Percentiles rank a stretch among this genome's conserved stretches.
These are phyloP conservation scores for Leccinellum rugosiceps DNA, from an alignment of 768 basidiomycete genomes.

Conservation along the genomic window DNA sequence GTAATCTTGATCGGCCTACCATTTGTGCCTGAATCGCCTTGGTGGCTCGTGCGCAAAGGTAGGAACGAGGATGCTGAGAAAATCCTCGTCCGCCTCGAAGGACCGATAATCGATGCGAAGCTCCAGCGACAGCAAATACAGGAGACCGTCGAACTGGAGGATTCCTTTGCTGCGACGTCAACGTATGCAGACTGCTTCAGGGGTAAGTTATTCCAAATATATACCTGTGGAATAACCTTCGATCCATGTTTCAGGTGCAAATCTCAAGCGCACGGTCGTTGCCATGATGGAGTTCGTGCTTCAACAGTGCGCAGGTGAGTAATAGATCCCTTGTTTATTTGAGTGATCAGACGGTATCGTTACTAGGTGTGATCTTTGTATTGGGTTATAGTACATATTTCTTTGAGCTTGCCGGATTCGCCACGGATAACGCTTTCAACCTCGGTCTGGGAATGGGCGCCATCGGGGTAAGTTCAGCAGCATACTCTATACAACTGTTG, in stretches of 20 bases:
- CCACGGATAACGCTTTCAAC: slow-evolving; percentile 27
- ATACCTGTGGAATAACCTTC: neutral
- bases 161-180: slow-evolving; percentile 24
- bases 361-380: slow-evolving; percentile 25
- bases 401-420: slow-evolving; percentile 36
- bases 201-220: slow-evolving; percentile 11
- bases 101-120: slow-evolving; percentile 23
- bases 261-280: slow-evolving; percentile 25
- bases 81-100: slow-evolving; percentile 18
- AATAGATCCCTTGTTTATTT: neutral
- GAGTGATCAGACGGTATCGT: neutral
- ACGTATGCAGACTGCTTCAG: slow-evolving; percentile 33
- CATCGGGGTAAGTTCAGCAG: slow-evolving; percentile 17
- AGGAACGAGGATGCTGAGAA: slow-evolving; percentile 22
- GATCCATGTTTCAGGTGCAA: slow-evolving; percentile 12
- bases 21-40: slow-evolving; percentile 31
- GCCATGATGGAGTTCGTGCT: slow-evolving; percentile 33
- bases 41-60: slow-evolving; percentile 35
- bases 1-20: slow-evolving; percentile 30
- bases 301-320: slow-evolving; percentile 24
- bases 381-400: slow-evolving; percentile 33
- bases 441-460: slow-evolving; percentile 29
- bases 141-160: slow-evolving; percentile 31
- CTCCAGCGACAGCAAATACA: slow-evolving; percentile 21
- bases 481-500: neutral